A percentile compares a stretch with the other conserved stretches of the same genome.
Evolutionary conservation across 2,329 filamentous ascomycete species (phyloP).

Genomic region (Colletotrichum sp.): DNA sequence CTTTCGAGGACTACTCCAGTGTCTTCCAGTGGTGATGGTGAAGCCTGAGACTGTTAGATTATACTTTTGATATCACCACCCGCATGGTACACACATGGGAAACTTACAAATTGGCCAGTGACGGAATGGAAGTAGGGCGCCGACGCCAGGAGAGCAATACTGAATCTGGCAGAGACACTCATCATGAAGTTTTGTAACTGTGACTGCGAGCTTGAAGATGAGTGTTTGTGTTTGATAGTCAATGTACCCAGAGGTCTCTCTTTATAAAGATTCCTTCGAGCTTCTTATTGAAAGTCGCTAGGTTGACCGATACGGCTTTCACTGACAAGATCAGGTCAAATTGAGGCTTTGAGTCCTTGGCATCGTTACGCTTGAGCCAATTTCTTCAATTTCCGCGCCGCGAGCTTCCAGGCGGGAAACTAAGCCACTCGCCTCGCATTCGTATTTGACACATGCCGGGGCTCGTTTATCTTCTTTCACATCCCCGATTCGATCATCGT

Average conservation of each 20-base stretch:
- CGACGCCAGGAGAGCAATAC: background rate
- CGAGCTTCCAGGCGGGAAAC: background rate
- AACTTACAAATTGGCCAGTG: background rate
- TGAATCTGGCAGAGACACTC: background rate
- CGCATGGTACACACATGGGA: no score
- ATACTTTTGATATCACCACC: no score
- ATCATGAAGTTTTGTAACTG: background rate
- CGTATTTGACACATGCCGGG: accelerated
- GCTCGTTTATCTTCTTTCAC: background rate
- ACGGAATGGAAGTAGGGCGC: accelerated
- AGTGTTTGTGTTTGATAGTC: no score
- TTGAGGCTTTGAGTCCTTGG: background rate
- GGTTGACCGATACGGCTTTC: no score
- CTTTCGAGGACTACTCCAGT: background rate
- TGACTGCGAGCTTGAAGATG: accelerated
- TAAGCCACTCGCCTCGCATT: background rate
- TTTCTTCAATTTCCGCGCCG: background rate
- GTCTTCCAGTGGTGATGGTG: background rate
- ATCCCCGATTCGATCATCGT: accelerated
- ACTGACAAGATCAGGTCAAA: no score
- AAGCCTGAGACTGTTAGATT: background rate
- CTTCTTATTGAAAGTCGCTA: no score
- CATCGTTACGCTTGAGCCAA: background rate
- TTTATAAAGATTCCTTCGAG: background rate
- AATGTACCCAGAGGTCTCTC: no score